These are phyloP conservation scores for Hypoxylon sp. DNA, from an alignment of 2,329 filamentous ascomycete species.

Conservation along the genomic window DNA sequence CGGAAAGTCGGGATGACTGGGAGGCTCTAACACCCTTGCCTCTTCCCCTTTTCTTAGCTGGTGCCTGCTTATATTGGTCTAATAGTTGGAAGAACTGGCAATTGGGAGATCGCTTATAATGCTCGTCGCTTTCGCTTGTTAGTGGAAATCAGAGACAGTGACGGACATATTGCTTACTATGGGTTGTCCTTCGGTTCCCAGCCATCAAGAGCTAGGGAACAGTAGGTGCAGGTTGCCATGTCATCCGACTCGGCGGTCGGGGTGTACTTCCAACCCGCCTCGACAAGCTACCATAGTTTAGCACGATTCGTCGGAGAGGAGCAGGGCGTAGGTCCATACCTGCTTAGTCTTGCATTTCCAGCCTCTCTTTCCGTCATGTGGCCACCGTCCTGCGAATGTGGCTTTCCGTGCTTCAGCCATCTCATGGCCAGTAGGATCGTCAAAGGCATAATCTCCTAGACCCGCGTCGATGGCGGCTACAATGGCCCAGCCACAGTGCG, in stretches of 20 bases:
- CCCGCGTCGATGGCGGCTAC: conserved; percentile 72
- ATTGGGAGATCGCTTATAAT: conserved; percentile 80
- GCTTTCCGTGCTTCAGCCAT: conserved; percentile 83
- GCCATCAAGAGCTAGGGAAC: conserved; percentile 87
- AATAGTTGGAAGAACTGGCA: conserved; percentile 86
- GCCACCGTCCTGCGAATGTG: conserved; percentile 89
- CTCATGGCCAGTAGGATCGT: conserved; percentile 78
- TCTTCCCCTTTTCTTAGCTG: conserved; percentile 66
- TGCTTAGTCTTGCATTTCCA: conserved; percentile 93
- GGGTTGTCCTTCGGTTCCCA: conserved; percentile 96
- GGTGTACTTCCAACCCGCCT: conserved; percentile 94
- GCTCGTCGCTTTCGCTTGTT: conserved; percentile 75
- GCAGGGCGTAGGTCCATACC: conserved; percentile 60
- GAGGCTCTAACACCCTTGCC: conserved; percentile 71
- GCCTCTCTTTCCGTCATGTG: conserved; percentile 86
- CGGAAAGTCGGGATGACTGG: conserved; percentile 75
- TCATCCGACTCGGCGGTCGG: conserved; percentile 86
- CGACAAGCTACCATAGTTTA: conserved; percentile 75
- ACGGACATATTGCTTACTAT: conserved; percentile 66
- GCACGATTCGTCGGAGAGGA: conserved; percentile 9
- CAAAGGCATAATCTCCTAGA: conserved; percentile 71
- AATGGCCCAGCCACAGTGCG: conserved; percentile 88
- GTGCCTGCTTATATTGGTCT: conserved; percentile 63
- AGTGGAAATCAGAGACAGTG: not conserved
- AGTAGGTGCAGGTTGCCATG: conserved; percentile 92